phyloP scores from a whole-genome alignment of 2,329 filamentous ascomycete genomes.

The Talaromyces piceae region DNA sequence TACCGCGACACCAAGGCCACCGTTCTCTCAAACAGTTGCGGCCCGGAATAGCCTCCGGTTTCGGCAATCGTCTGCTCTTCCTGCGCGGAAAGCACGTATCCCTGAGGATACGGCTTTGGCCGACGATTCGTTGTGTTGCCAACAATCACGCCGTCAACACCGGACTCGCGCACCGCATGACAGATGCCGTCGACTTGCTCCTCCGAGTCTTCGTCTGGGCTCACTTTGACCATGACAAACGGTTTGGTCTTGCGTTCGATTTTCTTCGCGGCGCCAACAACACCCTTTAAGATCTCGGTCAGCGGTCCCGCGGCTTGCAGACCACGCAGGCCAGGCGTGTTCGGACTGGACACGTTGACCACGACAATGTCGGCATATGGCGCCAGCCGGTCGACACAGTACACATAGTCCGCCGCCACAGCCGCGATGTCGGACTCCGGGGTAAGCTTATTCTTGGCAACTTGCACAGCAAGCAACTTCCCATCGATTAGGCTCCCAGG shows the following conservation, averaged over 20 bases:
- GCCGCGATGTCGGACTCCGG: constrained; percentile 77
- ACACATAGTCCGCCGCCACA: constrained; percentile 73
- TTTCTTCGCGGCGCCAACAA: constrained; percentile 68
- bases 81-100: constrained; percentile 54
- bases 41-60: constrained; percentile 83
- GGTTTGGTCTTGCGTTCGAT: constrained; percentile 65
- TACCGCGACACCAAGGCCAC: constrained; percentile 73
- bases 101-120: constrained; percentile 60
- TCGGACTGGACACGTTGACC: constrained; percentile 94
- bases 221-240: constrained; percentile 95
- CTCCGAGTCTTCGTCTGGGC: constrained; percentile 84
- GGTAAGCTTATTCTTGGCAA: constrained; percentile 95
- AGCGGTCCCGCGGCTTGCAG: constrained; percentile 80
- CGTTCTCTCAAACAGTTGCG: constrained; percentile 77
- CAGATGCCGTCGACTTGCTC: constrained; percentile 82
- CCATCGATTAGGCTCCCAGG: constrained; percentile 73
- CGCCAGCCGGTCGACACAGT: constrained; percentile 74
- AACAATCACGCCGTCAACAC: constrained; percentile 91
- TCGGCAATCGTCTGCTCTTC: constrained; percentile 66
- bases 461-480: constrained; percentile 77
- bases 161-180: constrained; percentile 71
- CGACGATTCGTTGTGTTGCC: constrained; percentile 92
- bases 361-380: constrained; percentile 93
- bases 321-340: constrained; percentile 83
- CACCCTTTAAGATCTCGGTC: constrained; percentile 69